Evolutionary conservation across 1,284 basidiomycete genomes (phyloP).

Genomic region (Ceratobasidium sp.): DNA sequence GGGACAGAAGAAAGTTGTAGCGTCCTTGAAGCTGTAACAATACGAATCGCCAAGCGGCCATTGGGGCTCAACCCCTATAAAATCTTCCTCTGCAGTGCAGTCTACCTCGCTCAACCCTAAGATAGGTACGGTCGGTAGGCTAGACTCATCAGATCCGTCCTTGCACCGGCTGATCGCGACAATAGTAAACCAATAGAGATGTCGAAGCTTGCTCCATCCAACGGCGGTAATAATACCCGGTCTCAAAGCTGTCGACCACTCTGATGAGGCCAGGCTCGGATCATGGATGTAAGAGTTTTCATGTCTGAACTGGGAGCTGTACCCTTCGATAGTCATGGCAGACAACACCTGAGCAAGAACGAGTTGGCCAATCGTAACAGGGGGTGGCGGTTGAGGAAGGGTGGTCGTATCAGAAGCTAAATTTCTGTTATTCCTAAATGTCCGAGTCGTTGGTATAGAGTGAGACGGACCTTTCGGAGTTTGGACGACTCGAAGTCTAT

Average conservation of each 20-base stretch:
- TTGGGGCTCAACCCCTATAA: not conserved
- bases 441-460: not conserved
- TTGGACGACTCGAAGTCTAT: not conserved
- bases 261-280: not conserved
- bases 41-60: constrained; percentile 10
- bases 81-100: no score
- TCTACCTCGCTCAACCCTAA: no score
- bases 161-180: not conserved
- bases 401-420: no score
- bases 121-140: not conserved
- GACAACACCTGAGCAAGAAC: not conserved
- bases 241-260: not conserved
- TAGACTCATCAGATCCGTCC: not conserved
- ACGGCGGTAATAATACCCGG: not conserved
- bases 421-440: no score
- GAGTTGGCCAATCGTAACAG: not conserved
- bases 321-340: not conserved
- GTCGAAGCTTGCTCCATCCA: not conserved
- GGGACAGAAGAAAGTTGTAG: not conserved
- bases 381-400: not conserved
- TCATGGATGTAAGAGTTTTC: constrained; percentile 2
- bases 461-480: not conserved
- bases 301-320: not conserved
- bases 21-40: not conserved
- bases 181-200: not conserved